Percentiles rank a stretch among this genome's conserved stretches.
phyloP scores from a whole-genome alignment of 441 rosid species.

The Corymbia citriodora region DNA sequence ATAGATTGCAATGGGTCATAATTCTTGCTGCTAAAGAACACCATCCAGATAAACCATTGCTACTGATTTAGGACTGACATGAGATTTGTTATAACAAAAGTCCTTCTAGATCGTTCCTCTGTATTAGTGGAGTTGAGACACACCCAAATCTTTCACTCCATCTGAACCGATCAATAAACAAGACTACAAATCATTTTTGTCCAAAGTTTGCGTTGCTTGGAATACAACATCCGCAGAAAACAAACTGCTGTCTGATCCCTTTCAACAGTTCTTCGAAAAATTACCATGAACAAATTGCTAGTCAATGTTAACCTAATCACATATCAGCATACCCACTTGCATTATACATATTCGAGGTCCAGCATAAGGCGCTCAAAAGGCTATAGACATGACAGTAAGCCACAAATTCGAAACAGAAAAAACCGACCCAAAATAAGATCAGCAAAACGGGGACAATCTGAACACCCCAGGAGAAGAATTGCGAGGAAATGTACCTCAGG shows the following conservation, averaged over 20 bases:
- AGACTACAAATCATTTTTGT: neutral
- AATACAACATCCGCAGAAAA: neutral
- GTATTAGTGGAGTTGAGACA: neutral
- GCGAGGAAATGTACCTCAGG: conserved; percentile 41
- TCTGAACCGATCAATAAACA: neutral
- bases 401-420: neutral
- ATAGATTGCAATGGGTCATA: neutral
- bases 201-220: neutral
- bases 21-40: neutral
- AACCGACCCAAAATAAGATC: neutral
- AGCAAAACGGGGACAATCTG: neutral
- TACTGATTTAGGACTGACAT: neutral
- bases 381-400: neutral
- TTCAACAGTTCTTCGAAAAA: neutral
- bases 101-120: neutral
- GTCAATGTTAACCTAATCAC: neutral
- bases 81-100: neutral
- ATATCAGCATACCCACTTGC: neutral
- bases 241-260: neutral
- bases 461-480: neutral
- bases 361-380: neutral
- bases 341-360: neutral
- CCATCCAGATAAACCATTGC: neutral
- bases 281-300: neutral
- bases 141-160: neutral